These are phyloP conservation scores for Mycena leptocephala DNA, from an alignment of 768 basidiomycete genomes.

Conservation along the genomic window DNA sequence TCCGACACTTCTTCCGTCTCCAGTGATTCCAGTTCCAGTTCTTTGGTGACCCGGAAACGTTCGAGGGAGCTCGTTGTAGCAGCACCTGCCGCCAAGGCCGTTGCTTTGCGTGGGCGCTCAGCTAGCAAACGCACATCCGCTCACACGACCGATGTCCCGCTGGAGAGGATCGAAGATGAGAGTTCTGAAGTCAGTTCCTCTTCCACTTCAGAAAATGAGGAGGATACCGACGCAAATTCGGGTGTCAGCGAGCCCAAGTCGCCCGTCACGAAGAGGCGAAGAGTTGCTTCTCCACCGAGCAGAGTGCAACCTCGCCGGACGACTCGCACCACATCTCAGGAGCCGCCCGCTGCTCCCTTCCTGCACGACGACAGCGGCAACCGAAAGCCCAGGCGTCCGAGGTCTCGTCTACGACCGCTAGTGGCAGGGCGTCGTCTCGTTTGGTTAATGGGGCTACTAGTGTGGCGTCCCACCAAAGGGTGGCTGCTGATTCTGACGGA, in stretches of 20 bases:
- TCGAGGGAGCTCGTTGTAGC: slow-evolving; percentile 14
- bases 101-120: background rate
- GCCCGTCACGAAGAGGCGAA: slow-evolving; percentile 21
- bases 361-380: slow-evolving; percentile 2
- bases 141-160: background rate
- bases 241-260: slow-evolving; percentile 24
- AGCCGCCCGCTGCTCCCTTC: background rate
- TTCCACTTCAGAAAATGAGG: background rate
- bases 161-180: slow-evolving; percentile 13
- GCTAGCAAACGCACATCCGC: background rate
- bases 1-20: slow-evolving; percentile 36
- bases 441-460: background rate
- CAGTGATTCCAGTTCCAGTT: slow-evolving; percentile 2
- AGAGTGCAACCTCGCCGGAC: slow-evolving; percentile 27
- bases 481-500: slow-evolving; percentile 5
- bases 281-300: slow-evolving; percentile 22
- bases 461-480: background rate
- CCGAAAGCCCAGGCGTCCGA: background rate
- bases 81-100: background rate
- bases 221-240: background rate
- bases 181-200: slow-evolving; percentile 11
- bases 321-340: slow-evolving; percentile 10
- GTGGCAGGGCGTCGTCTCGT: background rate
- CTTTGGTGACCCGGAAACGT: slow-evolving; percentile 16
- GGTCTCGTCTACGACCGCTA: background rate